Evolutionary conservation across 2,329 filamentous ascomycete species (phyloP), one percentile per base, ranked within the genome.

Genomic region (Fonsecaea multimorphosa): DNA sequence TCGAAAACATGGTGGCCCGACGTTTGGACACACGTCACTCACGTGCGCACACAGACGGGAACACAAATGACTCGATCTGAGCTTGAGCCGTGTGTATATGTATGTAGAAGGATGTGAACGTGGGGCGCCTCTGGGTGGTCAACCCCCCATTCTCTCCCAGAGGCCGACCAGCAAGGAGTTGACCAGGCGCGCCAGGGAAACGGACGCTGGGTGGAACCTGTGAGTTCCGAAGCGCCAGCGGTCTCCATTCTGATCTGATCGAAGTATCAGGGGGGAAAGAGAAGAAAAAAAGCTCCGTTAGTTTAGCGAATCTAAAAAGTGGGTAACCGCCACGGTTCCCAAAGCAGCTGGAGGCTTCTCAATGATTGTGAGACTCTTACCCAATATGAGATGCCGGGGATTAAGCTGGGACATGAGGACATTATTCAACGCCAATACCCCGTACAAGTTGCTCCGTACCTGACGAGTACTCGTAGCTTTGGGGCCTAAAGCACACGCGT

Each of bases 21-120:
- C 44, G 44, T 49, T n/a, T 12, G 44, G 44, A 24, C 19, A 49
- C 44, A 49, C 44, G 44, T 49, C 44, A 49, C 44, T 49, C 44
- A 40, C 38, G 38, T 49, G 44, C 44, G 44, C 44, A 19, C 44
- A 19, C 44, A 49, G 44, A 49, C 44, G 22, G 11, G 44, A n/a
- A 8, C 29, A 49, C 44, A 12, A 49, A 49, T 2, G 19, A 22
- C 19, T 22, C 22, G 44, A 24, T 19, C 38, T 40, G 38, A 49
- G 19, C 44, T 49, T 49, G 44, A 24, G 44, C 44, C 22, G n/a
- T 31, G 22, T 49, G 44, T 49, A 49, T 49, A 49, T 49, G 44
- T 49, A 49, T 8, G 29, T 31, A 31, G 38, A 40, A n/a, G 38
- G 38, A n/a, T 8, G 11, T 40, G 44, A 19, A 19, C 38, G 38